phyloP scores from a whole-genome alignment of 1,139 yeast genomes.

The Saccharomyces hybrid region DNA sequence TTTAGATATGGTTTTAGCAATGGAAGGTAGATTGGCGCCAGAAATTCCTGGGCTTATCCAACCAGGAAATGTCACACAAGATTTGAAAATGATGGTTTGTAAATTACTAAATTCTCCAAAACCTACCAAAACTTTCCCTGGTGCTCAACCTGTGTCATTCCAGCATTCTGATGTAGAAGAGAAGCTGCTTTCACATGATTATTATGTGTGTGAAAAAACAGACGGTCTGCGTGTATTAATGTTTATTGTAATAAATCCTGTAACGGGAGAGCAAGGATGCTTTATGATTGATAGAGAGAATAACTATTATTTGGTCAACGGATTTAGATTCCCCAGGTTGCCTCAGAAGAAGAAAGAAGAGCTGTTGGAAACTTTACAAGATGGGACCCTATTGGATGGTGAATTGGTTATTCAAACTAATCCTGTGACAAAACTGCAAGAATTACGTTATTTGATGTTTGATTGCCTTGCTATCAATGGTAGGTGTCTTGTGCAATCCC shows the following conservation, averaged over 20 bases:
- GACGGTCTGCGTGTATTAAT: slow-evolving; percentile 85
- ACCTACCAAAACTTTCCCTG: slow-evolving; percentile 49
- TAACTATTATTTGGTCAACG: slow-evolving; percentile 72
- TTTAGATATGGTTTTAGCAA: slow-evolving; percentile 4
- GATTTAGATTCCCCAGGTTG: slow-evolving; percentile 71
- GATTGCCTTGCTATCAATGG: slow-evolving; percentile 87
- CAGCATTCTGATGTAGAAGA: slow-evolving; percentile 62
- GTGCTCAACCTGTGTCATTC: slow-evolving; percentile 93
- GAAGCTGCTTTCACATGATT: slow-evolving; percentile 54
- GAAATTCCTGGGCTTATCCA: slow-evolving; percentile 76
- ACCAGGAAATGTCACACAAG: slow-evolving; percentile 62
- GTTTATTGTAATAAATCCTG: slow-evolving; percentile 58
- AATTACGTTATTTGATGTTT: slow-evolving; percentile 74
- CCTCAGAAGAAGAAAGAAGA: slow-evolving; percentile 43
- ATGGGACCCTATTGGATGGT: slow-evolving; percentile 93
- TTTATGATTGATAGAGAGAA: slow-evolving; percentile 79
- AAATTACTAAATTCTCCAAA: slow-evolving; percentile 46
- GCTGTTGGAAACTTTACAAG: slow-evolving; percentile 47
- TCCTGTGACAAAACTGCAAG: slow-evolving; percentile 47
- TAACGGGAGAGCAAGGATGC: slow-evolving; percentile 65
- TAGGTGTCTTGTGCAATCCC: slow-evolving; percentile 55
- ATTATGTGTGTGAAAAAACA: slow-evolving; percentile 90
- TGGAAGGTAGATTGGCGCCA: slow-evolving; percentile 59
- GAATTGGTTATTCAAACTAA: slow-evolving; percentile 61
- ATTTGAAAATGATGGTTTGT: slow-evolving; percentile 61